These are phyloP conservation scores for Aspergillus novoparasiticus DNA, from an alignment of 2,329 filamentous ascomycete genomes.

Conservation along the genomic window DNA sequence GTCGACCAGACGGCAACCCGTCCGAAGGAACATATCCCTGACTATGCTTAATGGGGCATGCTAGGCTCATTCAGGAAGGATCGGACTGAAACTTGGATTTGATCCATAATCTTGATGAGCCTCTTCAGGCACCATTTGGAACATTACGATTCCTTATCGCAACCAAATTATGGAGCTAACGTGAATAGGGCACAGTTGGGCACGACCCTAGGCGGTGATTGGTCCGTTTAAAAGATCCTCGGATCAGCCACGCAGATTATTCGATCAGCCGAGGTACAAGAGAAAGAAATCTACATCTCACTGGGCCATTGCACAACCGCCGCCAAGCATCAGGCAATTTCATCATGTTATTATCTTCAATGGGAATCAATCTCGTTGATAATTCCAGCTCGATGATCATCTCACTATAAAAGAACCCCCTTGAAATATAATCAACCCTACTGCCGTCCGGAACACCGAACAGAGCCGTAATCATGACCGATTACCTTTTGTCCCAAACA, in stretches of 20 bases:
- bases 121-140: too few relatives aligned
- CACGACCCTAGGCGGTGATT: background rate
- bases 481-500: slow-evolving; percentile 4
- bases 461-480: background rate
- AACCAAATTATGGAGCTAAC: too few relatives aligned
- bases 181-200: background rate
- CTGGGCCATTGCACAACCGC: background rate
- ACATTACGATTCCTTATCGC: background rate
- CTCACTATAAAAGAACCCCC: background rate
- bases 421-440: background rate
- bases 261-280: slow-evolving; percentile 6
- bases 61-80: background rate
- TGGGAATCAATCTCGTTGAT: background rate
- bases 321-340: background rate
- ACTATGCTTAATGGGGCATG: background rate
- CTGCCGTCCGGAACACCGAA: background rate
- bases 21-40: background rate
- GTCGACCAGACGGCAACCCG: too few relatives aligned
- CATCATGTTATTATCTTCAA: background rate
- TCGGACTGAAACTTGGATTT: background rate
- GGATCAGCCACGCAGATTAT: slow-evolving; percentile 1
- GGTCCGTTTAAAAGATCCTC: background rate
- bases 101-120: background rate
- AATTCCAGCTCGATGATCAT: background rate
- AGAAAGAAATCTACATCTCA: background rate